Base-by-base conservation (phyloP, 179 eudicot genomes). In the Beta lomatogona region DNA sequence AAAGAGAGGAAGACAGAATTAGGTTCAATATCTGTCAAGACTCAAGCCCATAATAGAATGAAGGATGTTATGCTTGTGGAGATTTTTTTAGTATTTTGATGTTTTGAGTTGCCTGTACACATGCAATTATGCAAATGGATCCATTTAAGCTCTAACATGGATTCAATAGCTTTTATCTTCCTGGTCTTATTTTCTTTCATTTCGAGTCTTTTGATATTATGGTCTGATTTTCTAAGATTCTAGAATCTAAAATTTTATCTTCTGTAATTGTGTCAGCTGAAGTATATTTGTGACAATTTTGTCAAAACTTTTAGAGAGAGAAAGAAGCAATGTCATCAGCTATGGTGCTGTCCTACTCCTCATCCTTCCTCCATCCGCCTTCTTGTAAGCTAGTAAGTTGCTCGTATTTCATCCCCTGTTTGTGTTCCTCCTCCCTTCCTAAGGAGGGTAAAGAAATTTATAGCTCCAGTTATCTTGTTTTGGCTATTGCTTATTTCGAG, bases 291-390 rank as follows among this genome's bases (percentile, higher is more conserved):
- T 52, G 48, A 52, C 22, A 53, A 21, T 7, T 19, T 69, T 19
- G 13, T 13, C 31, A 12, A 45, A 45, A 55, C 28, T 45, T 19
- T 16, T 10, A 67, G 44, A 69, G 57, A 69, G 36, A 44, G 61
- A 53, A 50, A 78, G 76, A 9, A 72, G 59, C 46, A 19, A 58
- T 53, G 61, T 41, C 12, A 60, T 46, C 70, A 78, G 55, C 73
- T 54, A 79, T 83, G 86, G 86, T 69, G 52, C 31, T 76, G 14
- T 63, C 64, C 52, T 71, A 13, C 63, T 63, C 86, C 11, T 64
- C 71, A 53, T 79, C 81, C 18, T 36, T 77, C 22, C 41, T 81
- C 22, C 75, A 9, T 54, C 65, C 84, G 0, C 71, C 65, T 81
- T 44, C 65, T 57, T 57, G 36, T 77, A 67, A 21, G 46, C 78